phyloP scores from a whole-genome alignment of 148 eudicot species.

The Rhododendron mucronatum region DNA sequence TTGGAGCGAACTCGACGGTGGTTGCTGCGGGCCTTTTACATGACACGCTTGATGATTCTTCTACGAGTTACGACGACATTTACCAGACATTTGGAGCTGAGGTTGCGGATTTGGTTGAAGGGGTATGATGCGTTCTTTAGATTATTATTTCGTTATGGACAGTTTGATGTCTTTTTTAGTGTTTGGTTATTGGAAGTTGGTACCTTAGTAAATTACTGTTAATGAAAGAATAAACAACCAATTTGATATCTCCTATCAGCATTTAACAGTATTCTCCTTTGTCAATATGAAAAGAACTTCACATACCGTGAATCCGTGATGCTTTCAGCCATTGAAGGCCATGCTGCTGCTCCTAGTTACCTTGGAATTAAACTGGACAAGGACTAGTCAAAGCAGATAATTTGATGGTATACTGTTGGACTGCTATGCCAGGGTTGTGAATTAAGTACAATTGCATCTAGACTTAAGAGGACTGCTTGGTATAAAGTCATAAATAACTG shows the following conservation, averaged over 20 bases:
- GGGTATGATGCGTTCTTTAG: conserved; percentile 45
- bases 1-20: conserved; percentile 81
- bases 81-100: conserved; percentile 56
- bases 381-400: not conserved
- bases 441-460: not conserved
- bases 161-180: not conserved
- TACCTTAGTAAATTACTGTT: not conserved
- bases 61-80: conserved; percentile 54
- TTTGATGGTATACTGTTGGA: not conserved
- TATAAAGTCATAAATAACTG: not conserved
- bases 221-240: not conserved
- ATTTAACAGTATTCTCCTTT: not conserved
- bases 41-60: conserved; percentile 90
- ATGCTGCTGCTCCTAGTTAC: not conserved
- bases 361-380: not conserved
- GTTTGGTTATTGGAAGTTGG: not conserved
- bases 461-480: not conserved
- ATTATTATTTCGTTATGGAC: not conserved
- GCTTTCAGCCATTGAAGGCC: not conserved
- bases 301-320: not conserved
- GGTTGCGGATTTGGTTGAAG: conserved; percentile 82
- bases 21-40: conserved; percentile 96
- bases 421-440: not conserved
- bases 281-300: not conserved
- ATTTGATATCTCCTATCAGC: not conserved